Base-by-base conservation (phyloP, 2,329 filamentous ascomycete genomes). In the Basipetospora chlamydospora region DNA sequence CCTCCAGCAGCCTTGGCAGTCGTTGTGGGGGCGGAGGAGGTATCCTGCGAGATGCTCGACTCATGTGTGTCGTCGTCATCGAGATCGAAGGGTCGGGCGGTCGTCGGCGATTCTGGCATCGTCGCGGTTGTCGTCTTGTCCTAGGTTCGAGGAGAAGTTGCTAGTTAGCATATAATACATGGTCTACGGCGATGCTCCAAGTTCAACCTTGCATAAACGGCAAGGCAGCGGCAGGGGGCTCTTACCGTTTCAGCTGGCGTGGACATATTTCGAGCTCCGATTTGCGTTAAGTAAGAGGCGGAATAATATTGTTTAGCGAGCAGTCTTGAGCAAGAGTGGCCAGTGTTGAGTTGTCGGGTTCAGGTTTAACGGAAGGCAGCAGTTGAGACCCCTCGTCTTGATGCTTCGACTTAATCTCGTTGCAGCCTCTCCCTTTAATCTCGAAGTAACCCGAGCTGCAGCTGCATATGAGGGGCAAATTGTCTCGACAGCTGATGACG, bases 51-150 rank as follows among this genome's bases (percentile, higher is more conserved):
- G 18, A 70, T 50, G 41, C 64, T 66, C 5, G 68, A 62, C 46
- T 81, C 77, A 50, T 77, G 75, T 35, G 73, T 57, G 49, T 79
- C 77, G 48, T 81, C 76, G 60, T 82, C 77, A 50, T 80, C 75
- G 61, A 79, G 67, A 42, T 79, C 75, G 50, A 79, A 63, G 6
- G 75, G 74, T 47, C 66, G 61, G 37, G 66, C 74, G 30, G 75
- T 80, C 9, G 75, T 79, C 8, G 75, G 75, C 32, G 75, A 79
- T 56, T 80, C 75, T 26, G 74, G 68, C 41, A 54, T 65, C 37
- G 53, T 53, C 38, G 58, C 56, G 21, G 52, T 49, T 25, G 56
- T 51, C 26, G 51, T 49, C 47, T 71, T 73, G 47, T 50, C 58
- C 61, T 70, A 43, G 11, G 5, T 12, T 30, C 23, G 20, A 28